Evolutionary conservation across 2,329 filamentous ascomycete genomes (phyloP).

Genomic region (Colletotrichum tofieldiae): DNA sequence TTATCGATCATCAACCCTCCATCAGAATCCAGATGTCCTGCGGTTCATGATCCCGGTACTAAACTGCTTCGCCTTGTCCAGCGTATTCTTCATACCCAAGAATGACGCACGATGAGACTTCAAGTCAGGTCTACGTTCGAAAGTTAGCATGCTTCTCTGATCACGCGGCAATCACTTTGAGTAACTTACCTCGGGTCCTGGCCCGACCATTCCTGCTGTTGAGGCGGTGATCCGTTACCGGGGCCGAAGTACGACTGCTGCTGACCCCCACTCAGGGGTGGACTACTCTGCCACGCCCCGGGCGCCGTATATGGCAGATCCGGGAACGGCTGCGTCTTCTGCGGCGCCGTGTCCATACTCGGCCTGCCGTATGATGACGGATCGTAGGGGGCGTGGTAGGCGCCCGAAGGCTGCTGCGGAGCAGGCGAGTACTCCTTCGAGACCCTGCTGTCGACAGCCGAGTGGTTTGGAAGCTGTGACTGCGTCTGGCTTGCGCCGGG

Average conservation of each 20-base stretch:
- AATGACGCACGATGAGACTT: slow-evolving; percentile 38
- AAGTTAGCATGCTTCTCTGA: slow-evolving; percentile 1
- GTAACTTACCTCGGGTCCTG: slow-evolving; percentile 29
- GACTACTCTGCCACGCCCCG: slow-evolving; percentile 37
- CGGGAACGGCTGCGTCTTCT: slow-evolving; percentile 35
- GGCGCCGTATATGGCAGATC: slow-evolving; percentile 30
- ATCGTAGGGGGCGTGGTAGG: slow-evolving; percentile 27
- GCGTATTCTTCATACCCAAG: slow-evolving; percentile 41
- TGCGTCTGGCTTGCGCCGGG: slow-evolving; percentile 3
- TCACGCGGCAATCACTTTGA: no score
- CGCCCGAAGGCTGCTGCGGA: slow-evolving; percentile 1
- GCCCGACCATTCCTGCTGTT: slow-evolving; percentile 23
- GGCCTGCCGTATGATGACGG: slow-evolving; percentile 28
- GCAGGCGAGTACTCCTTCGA: slow-evolving; percentile 17
- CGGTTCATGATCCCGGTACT: slow-evolving; percentile 41
- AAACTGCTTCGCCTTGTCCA: slow-evolving; percentile 40
- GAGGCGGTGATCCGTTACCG: slow-evolving; percentile 16
- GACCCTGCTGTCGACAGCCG: background rate
- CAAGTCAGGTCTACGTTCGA: slow-evolving; percentile 26
- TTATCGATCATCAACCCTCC: background rate
- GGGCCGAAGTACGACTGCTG: slow-evolving; percentile 14
- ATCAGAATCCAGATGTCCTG: slow-evolving; percentile 37
- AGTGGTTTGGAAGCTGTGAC: slow-evolving; percentile 5
- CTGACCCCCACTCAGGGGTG: slow-evolving; percentile 13
- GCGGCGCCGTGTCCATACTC: slow-evolving; percentile 30